Base-by-base conservation (phyloP, 2,329 filamentous ascomycete species). In the Colletotrichum sp. region DNA sequence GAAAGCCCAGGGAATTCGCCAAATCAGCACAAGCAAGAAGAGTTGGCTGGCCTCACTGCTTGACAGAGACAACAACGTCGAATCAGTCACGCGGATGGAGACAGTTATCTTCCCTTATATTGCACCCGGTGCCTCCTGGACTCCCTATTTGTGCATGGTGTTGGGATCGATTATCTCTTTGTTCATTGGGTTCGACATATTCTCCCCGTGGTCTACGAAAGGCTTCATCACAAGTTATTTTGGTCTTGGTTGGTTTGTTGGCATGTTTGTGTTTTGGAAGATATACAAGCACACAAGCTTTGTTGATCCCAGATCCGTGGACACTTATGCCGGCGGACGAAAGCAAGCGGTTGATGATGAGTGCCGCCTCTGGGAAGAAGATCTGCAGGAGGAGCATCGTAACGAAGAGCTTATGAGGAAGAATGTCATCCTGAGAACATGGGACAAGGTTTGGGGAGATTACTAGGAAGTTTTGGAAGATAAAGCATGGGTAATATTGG, bases 251-350 rank as follows among this genome's bases (percentile, higher is more conserved):
- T 90, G 90, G 78, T 89, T 89, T 68, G 79, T 88, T 44, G 80
- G 87, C 7, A 85, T 95, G 13, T 96, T 91, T 80, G 32, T 93
- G 4, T 89, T 88, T 7, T 95, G 92, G 91, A 96, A 95, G 83
- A 9, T 94, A 2, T 72, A 90, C 78, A 91, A 93, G 82, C 88
- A 87, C 80, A 94, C 93, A 1, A 91, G 89, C 78, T 87, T 90
- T 76, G 83, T 89, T 66, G 86, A 85, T 63, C 86, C 91, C 2
- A 83, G 88, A 22, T 90, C 93, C 65, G 88, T 92, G 0, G 93
- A 95, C 81, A 82, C 95, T 61, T 80, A 88, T 28, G 89, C 90
- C 39, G 92, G 22, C 3, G 44, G 44, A 48, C 44, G 93, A 74
- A 85, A 94, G 73, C 90, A 90, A 8, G 93, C 94, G 82, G 91